These are phyloP conservation scores for Sporothrix pseudoabietina DNA, from an alignment of 2,329 filamentous ascomycete genomes.

Conservation along the genomic window DNA sequence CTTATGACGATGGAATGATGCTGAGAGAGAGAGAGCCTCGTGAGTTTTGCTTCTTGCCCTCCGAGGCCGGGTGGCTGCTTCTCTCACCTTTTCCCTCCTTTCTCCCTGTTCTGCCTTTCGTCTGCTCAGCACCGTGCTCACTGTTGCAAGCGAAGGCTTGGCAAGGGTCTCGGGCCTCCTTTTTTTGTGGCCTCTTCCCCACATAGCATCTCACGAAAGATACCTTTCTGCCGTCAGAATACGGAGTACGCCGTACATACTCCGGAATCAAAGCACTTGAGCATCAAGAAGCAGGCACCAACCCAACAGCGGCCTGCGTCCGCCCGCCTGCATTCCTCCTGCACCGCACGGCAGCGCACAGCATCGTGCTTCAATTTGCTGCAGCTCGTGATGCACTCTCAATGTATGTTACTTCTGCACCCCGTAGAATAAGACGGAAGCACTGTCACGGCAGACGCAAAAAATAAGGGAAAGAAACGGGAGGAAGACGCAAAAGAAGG, in stretches of 20 bases:
- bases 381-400: not conserved
- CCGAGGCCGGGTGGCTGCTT: not conserved
- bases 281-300: not conserved
- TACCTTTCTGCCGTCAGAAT: not conserved
- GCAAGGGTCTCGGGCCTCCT: constrained; percentile 20
- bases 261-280: not conserved
- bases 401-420: not conserved
- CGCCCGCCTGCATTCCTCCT: not conserved
- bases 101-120: not conserved
- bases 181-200: not conserved
- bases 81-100: not conserved
- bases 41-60: not conserved
- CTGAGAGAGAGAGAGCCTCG: not conserved
- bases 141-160: constrained; percentile 23
- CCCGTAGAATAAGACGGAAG: constrained; percentile 2
- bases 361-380: not conserved
- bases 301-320: constrained; percentile 2
- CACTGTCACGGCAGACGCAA: constrained; percentile 18
- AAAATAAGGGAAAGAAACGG: not conserved
- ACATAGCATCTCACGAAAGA: not conserved
- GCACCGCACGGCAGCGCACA: constrained; percentile 20
- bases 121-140: not conserved
- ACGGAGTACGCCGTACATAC: not conserved
- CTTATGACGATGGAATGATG: too few relatives aligned
- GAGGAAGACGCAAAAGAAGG: not conserved